Conservation (phyloP, 169 alveolate species). For the Eimeria acervulina region DNA sequence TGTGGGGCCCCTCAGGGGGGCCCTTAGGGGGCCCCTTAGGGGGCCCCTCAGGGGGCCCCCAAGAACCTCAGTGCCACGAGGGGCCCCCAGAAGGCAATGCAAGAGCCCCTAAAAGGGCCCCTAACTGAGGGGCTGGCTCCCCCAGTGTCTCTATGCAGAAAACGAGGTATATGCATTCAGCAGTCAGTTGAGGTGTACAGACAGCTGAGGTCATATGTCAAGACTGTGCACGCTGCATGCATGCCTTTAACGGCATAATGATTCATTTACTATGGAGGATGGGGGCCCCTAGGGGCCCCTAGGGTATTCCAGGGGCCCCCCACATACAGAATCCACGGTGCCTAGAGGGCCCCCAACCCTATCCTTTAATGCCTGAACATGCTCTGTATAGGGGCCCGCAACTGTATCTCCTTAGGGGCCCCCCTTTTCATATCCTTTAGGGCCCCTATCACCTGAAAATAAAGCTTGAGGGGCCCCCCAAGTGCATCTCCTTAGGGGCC, state of each 20-base stretch:
- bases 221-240: too few species aligned
- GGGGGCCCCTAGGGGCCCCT: constrained; percentile 5
- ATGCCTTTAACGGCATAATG: too few species aligned
- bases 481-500: too few species aligned
- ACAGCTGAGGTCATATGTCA: neutral
- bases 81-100: too few species aligned
- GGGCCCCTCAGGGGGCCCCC: constrained; percentile 37
- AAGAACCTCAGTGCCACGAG: too few species aligned
- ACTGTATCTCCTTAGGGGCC: too few species aligned
- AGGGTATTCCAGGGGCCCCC: neutral
- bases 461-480: too few species aligned
- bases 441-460: too few species aligned
- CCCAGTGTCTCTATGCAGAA: neutral
- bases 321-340: neutral
- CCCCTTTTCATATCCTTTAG: neutral
- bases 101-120: neutral
- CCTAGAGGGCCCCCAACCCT: neutral
- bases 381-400: too few species aligned
- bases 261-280: too few species aligned
- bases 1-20: neutral
- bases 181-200: neutral
- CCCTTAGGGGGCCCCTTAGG: neutral
- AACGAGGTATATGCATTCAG: too few species aligned
- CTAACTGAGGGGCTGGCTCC: neutral
- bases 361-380: too few species aligned